These are phyloP conservation scores for Lactifluus piperatus DNA, from an alignment of 768 basidiomycete genomes.

Conservation along the genomic window DNA sequence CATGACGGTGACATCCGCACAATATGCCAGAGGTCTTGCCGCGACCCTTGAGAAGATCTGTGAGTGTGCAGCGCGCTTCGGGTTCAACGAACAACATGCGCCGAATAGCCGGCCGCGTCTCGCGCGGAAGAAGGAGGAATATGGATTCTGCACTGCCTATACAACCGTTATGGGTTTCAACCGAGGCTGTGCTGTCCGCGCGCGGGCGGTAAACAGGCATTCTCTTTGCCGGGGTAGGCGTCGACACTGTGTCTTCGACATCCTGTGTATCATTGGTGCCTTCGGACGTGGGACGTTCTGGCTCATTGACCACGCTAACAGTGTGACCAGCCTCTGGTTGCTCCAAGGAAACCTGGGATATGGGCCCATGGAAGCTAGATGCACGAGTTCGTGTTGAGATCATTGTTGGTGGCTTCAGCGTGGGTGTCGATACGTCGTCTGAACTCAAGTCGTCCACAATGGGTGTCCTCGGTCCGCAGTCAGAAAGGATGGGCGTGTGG, in stretches of 20 bases:
- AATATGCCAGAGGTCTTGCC: constrained; percentile 69
- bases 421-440: constrained; percentile 9
- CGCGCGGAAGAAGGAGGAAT: constrained; percentile 90
- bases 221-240: constrained; percentile 3
- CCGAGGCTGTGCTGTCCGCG: constrained; percentile 30
- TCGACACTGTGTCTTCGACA: constrained; percentile 7
- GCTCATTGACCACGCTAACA: constrained; percentile 12
- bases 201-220: constrained; percentile 19
- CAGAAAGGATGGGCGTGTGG: neutral
- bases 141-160: constrained; percentile 80
- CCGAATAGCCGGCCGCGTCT: constrained; percentile 80
- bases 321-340: constrained; percentile 1
- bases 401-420: neutral
- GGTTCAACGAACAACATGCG: constrained; percentile 94
- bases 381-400: constrained; percentile 9
- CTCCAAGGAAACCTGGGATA: neutral
- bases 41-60: constrained; percentile 77
- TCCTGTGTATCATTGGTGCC: neutral
- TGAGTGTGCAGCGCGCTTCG: constrained; percentile 79
- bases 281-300: constrained; percentile 16
- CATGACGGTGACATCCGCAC: constrained; percentile 55
- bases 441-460: neutral
- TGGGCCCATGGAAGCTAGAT: constrained; percentile 15
- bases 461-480: neutral
- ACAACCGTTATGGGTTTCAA: constrained; percentile 57